phyloP scores from a whole-genome alignment of 2,329 filamentous ascomycete species.

The Mollisiaceae sp. region DNA sequence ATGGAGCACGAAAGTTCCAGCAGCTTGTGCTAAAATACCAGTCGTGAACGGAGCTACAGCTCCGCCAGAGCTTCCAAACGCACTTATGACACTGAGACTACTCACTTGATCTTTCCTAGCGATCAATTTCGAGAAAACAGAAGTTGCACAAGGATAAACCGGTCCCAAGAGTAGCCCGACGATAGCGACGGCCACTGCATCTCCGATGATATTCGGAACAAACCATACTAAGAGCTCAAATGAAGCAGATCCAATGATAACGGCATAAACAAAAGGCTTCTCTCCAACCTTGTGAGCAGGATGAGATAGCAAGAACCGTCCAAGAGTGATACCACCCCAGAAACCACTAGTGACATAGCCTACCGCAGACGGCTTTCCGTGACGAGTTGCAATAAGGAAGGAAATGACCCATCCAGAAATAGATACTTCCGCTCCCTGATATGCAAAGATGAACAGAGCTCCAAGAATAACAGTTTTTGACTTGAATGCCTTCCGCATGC shows the following conservation, averaged over 20 bases:
- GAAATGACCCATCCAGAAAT: slow-evolving; percentile 88
- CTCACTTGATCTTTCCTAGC: slow-evolving; percentile 64
- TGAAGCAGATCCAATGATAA: slow-evolving; percentile 63
- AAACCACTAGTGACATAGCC: slow-evolving; percentile 80
- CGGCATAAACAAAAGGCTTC: slow-evolving; percentile 67
- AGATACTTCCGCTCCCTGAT: slow-evolving; percentile 83
- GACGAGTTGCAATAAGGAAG: slow-evolving; percentile 75
- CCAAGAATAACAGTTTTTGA: slow-evolving; percentile 68
- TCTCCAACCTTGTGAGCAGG: slow-evolving; percentile 73
- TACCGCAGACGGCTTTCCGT: slow-evolving; percentile 71
- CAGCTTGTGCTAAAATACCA: slow-evolving; percentile 51
- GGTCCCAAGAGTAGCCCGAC: slow-evolving; percentile 79
- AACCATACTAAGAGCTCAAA: slow-evolving; percentile 82
- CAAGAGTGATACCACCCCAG: slow-evolving; percentile 76
- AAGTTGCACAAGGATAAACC: slow-evolving; percentile 75
- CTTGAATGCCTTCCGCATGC: slow-evolving; percentile 53
- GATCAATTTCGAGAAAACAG: slow-evolving; percentile 66
- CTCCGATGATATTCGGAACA: slow-evolving; percentile 74
- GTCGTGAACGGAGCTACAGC: slow-evolving; percentile 62
- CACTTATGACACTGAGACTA: slow-evolving; percentile 70
- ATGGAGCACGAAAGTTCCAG: slow-evolving; percentile 53
- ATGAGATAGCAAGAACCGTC: slow-evolving; percentile 73
- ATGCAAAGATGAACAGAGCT: slow-evolving; percentile 82
- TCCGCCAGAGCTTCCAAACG: slow-evolving; percentile 73
- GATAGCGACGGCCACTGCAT: slow-evolving; percentile 70